Evolutionary conservation across 371 early-diverging fungal species (phyloP).

Genomic region (Phascolomyces articulosus): DNA sequence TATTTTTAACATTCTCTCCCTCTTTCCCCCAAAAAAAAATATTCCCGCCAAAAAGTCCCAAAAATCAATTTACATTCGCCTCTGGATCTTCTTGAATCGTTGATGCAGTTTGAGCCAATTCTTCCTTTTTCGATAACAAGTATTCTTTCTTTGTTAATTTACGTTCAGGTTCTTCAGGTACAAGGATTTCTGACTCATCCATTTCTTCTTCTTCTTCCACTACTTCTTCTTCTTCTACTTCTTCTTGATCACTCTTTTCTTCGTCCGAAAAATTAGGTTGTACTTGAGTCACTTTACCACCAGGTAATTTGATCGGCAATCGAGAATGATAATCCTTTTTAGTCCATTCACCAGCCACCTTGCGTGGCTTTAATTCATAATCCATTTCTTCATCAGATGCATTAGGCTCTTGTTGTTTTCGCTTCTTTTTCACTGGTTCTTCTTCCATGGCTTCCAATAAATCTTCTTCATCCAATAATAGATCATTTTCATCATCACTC

Average conservation of each 20-base stretch:
- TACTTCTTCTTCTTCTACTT: conserved; percentile 23
- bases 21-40: no score
- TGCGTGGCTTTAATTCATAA: conserved; percentile 65
- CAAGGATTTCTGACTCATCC: conserved; percentile 20
- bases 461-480: conserved; percentile 19
- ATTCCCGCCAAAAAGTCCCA: no score
- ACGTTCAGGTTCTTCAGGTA: conserved; percentile 8
- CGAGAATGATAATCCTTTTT: conserved; percentile 51
- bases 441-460: conserved; percentile 26
- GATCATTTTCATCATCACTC: not conserved
- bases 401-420: conserved; percentile 5
- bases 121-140: conserved; percentile 72
- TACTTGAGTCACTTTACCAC: conserved; percentile 51
- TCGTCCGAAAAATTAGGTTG: conserved; percentile 23
- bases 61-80: conserved; percentile 62
- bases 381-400: conserved; percentile 65
- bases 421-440: conserved; percentile 17
- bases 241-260: conserved; percentile 27
- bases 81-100: conserved; percentile 83
- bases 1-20: no score
- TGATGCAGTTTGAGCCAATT: conserved; percentile 78
- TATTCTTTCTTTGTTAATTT: conserved; percentile 54
- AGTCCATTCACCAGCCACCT: conserved; percentile 55
- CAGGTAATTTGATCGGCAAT: conserved; percentile 68
- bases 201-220: conserved; percentile 7